Evolutionary conservation across 208 protist species (phyloP).

Genomic region (Wallacemonas collosoma): DNA sequence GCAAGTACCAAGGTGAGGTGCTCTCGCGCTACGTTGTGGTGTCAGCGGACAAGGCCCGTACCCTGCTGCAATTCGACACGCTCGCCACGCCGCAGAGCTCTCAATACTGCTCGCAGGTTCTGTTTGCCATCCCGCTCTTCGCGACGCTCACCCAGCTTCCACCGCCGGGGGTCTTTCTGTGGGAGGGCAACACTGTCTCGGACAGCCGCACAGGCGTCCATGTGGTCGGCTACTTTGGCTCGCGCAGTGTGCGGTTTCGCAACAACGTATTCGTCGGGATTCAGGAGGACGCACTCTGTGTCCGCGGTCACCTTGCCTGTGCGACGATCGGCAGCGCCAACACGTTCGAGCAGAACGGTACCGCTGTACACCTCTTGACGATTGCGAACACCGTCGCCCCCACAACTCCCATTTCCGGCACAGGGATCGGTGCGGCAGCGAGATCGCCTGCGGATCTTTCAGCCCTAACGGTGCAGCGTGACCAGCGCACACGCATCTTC

Average conservation of each 20-base stretch:
- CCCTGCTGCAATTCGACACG: slow-evolving; percentile 81
- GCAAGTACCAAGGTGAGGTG: slow-evolving; percentile 45
- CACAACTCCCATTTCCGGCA: neutral
- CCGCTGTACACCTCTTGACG: slow-evolving; percentile 38
- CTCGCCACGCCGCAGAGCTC: slow-evolving; percentile 36
- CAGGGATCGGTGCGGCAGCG: neutral
- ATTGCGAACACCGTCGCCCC: neutral
- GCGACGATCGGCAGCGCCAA: slow-evolving; percentile 70
- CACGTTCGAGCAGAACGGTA: slow-evolving; percentile 62
- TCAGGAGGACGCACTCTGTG: slow-evolving; percentile 37
- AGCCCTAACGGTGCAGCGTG: slow-evolving; percentile 20
- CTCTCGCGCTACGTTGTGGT: slow-evolving; percentile 71
- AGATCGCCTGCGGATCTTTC: slow-evolving; percentile 14
- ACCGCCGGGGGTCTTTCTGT: slow-evolving; percentile 62
- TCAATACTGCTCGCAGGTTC: slow-evolving; percentile 60
- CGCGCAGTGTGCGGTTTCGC: slow-evolving; percentile 42
- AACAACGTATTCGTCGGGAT: slow-evolving; percentile 70
- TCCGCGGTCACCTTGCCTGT: slow-evolving; percentile 74
- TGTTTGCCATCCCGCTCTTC: slow-evolving; percentile 54
- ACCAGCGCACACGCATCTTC: slow-evolving; percentile 58
- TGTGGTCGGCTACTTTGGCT: slow-evolving; percentile 56
- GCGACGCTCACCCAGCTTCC: slow-evolving; percentile 55
- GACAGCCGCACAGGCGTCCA: slow-evolving; percentile 49
- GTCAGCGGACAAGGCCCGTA: slow-evolving; percentile 38
- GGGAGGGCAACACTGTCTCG: slow-evolving; percentile 67